Percentiles rank a stretch among this genome's conserved stretches.
These are phyloP conservation scores for Pyrrhoderma noxium DNA, from an alignment of 1,284 basidiomycete species.

Conservation along the genomic window DNA sequence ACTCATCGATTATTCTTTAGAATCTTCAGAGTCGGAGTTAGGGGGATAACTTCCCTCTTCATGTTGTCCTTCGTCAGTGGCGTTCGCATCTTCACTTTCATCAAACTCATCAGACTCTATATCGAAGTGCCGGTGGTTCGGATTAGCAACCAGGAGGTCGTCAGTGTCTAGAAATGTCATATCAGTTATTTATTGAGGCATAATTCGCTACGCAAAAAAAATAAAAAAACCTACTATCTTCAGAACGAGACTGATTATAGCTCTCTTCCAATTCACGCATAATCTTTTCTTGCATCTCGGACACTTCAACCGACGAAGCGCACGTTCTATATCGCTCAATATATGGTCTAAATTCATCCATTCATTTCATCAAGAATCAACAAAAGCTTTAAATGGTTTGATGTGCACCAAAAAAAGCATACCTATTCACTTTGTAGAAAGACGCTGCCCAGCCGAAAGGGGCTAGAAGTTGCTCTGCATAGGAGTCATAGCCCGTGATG, in stretches of 20 bases:
- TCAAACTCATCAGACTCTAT: conserved; percentile 20
- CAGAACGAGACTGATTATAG: conserved; percentile 30
- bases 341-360: conserved; percentile 37
- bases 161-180: conserved; percentile 31
- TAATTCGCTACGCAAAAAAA: neutral
- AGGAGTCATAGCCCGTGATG: conserved; percentile 76
- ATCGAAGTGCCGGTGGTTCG: conserved; percentile 35
- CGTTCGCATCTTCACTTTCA: conserved; percentile 4
- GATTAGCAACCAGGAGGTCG: conserved; percentile 48
- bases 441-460: conserved; percentile 86
- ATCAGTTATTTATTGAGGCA: neutral
- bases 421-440: conserved; percentile 82
- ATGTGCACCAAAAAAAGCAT: too few species aligned
- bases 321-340: conserved; percentile 73
- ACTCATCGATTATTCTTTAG: neutral
- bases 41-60: neutral
- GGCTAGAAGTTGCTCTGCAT: conserved; percentile 69
- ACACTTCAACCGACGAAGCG: conserved; percentile 54
- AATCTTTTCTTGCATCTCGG: conserved; percentile 62
- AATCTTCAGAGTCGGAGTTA: neutral
- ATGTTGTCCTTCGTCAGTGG: too few species aligned
- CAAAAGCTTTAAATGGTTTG: neutral
- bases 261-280: conserved; percentile 67
- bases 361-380: neutral
- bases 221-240: neutral